These are phyloP conservation scores for Cyathus striatus DNA, from an alignment of 768 basidiomycete genomes.

Conservation along the genomic window DNA sequence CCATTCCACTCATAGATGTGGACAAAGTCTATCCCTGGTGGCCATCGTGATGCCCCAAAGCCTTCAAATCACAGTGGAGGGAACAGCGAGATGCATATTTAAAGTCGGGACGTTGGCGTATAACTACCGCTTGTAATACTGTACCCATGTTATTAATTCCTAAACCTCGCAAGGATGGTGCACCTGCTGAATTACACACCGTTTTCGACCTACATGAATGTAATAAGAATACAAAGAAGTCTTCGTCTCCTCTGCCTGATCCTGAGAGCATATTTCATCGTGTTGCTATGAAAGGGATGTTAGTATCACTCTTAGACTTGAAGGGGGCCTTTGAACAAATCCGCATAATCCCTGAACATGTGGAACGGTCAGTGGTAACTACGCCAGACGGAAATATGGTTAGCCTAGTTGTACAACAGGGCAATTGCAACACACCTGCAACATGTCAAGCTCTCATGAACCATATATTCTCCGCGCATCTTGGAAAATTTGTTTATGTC, in stretches of 20 bases:
- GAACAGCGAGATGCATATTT: conserved; percentile 20
- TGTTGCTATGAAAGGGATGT: conserved; percentile 18
- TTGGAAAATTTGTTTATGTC: conserved; percentile 28
- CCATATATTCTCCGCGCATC: no score
- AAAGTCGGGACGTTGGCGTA: conserved; percentile 17
- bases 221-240: conserved; percentile 30
- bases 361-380: no score
- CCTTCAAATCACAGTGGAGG: conserved; percentile 17
- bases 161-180: conserved; percentile 16
- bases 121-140: conserved; percentile 23
- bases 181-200: conserved; percentile 18
- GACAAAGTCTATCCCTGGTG: conserved; percentile 13
- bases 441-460: no score
- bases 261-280: conserved; percentile 25
- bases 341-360: no score
- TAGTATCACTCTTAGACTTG: conserved; percentile 28
- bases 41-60: conserved; percentile 19
- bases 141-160: conserved; percentile 27
- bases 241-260: no score
- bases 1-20: conserved; percentile 18
- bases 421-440: no score
- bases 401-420: no score
- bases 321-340: conserved; percentile 38
- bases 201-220: conserved; percentile 27
- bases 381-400: no score